These are phyloP conservation scores for Rhynchosporium secalis DNA, from an alignment of 2,329 filamentous ascomycete species.

Conservation along the genomic window DNA sequence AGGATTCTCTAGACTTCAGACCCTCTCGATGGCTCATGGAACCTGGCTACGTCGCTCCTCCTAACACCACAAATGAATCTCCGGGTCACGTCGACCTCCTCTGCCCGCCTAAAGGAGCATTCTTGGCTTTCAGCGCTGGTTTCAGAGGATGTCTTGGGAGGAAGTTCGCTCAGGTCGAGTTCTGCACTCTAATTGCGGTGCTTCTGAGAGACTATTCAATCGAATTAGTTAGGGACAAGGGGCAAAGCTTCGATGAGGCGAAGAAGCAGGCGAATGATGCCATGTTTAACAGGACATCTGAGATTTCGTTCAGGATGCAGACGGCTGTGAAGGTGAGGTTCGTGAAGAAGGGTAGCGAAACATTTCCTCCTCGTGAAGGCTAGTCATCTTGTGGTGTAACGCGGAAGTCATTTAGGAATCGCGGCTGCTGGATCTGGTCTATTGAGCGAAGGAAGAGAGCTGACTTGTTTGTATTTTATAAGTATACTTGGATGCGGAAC, in stretches of 20 bases:
- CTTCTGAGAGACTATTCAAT: constrained; percentile 27
- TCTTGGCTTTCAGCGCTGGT: constrained; percentile 39
- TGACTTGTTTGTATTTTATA: too few relatives aligned
- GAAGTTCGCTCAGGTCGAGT: constrained; percentile 41
- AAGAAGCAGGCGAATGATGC: constrained; percentile 20
- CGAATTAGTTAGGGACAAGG: constrained; percentile 28
- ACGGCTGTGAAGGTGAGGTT: constrained; percentile 29
- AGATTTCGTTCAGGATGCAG: constrained; percentile 25
- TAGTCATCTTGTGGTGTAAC: too few relatives aligned
- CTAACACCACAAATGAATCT: constrained; percentile 22
- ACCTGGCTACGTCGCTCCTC: constrained; percentile 19
- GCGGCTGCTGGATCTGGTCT: background rate
- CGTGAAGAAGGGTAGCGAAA: constrained; percentile 28
- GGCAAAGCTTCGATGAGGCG: constrained; percentile 15
- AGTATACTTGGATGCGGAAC: too few relatives aligned
- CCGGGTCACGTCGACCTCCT: constrained; percentile 19
- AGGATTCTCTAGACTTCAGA: constrained; percentile 17
- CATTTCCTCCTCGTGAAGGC: constrained; percentile 19
- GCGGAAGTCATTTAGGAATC: background rate
- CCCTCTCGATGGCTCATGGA: constrained; percentile 28
- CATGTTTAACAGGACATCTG: constrained; percentile 21
- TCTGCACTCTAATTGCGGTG: constrained; percentile 35
- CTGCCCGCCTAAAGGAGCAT: constrained; percentile 36
- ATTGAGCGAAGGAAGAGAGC: too few relatives aligned
- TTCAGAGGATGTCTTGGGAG: constrained; percentile 41